These are phyloP conservation scores for Fusarium scirpi DNA, from an alignment of 2,329 filamentous ascomycete genomes.

Conservation along the genomic window DNA sequence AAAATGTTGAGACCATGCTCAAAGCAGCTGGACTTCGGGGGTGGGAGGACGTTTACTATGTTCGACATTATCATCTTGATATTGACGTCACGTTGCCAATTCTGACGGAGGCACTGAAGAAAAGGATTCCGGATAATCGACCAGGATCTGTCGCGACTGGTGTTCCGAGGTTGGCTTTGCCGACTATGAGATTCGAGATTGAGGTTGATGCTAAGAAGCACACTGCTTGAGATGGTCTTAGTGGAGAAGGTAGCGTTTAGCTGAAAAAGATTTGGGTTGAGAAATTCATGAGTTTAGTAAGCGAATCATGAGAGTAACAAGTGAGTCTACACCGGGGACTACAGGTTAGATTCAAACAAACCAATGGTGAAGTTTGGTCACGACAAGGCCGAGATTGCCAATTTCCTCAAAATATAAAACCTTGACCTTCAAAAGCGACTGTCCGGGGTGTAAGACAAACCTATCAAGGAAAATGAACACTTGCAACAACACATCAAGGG, in stretches of 20 bases:
- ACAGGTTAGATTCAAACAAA: neutral
- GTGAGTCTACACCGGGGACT: neutral
- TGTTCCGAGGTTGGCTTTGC: slow-evolving; percentile 31
- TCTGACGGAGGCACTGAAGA: slow-evolving; percentile 21
- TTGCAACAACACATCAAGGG: neutral
- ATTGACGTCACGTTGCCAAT: slow-evolving; percentile 30
- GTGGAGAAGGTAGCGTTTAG: neutral
- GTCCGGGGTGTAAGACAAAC: neutral
- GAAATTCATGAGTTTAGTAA: neutral
- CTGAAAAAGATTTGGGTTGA: neutral
- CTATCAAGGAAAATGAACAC: neutral
- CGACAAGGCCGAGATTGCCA: neutral
- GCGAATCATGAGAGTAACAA: neutral
- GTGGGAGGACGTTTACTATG: slow-evolving; percentile 47
- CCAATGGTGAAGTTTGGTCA: neutral
- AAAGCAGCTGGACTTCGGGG: slow-evolving; percentile 40
- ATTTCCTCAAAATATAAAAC: neutral
- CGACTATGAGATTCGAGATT: slow-evolving; percentile 40
- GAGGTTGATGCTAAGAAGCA: slow-evolving; percentile 38
- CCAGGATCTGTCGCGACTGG: slow-evolving; percentile 22
- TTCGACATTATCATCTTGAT: slow-evolving; percentile 43
- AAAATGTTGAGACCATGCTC: slow-evolving; percentile 45
- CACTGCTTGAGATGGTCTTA: neutral
- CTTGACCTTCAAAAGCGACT: neutral
- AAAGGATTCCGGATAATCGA: slow-evolving; percentile 25